Conservation (phyloP, 2,329 filamentous ascomycete genomes). For the Mollisia scopiformis region DNA sequence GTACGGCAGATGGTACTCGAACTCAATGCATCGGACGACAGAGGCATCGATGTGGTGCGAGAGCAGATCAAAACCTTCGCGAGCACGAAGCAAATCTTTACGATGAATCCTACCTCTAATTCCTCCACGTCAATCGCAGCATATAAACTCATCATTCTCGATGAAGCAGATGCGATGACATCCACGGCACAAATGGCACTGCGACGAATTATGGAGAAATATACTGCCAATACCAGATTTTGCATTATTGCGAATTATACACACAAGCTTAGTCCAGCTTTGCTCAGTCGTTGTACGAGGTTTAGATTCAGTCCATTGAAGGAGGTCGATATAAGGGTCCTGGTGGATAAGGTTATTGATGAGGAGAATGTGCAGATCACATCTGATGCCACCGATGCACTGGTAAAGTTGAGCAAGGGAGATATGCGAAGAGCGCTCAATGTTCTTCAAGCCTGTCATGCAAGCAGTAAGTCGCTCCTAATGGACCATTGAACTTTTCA, state of each 20-base stretch:
- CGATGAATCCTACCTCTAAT: constrained; percentile 56
- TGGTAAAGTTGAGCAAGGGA: constrained; percentile 87
- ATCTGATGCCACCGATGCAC: constrained; percentile 76
- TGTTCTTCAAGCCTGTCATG: constrained; percentile 94
- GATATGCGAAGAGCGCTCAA: constrained; percentile 96
- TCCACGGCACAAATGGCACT: constrained; percentile 97
- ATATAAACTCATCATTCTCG: constrained; percentile 95
- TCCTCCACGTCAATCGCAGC: constrained; percentile 60
- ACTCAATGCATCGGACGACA: constrained; percentile 94
- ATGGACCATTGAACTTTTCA: not conserved
- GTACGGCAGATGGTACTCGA: constrained; percentile 99
- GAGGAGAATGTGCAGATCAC: constrained; percentile 87
- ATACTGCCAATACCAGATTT: constrained; percentile 96
- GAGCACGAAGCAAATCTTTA: constrained; percentile 96
- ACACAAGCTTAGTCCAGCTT: constrained; percentile 91
- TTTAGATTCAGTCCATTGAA: constrained; percentile 96
- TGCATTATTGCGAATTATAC: constrained; percentile 99
- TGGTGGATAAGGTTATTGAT: constrained; percentile 88
- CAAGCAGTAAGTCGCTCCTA: constrained; percentile 68
- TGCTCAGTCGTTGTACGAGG: constrained; percentile 90
- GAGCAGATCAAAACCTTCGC: constrained; percentile 99
- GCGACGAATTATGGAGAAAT: constrained; percentile 97
- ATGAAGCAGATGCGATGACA: constrained; percentile 99
- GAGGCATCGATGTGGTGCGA: constrained; percentile 95
- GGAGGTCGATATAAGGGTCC: constrained; percentile 77